Base-by-base conservation (phyloP, 2,329 filamentous ascomycete genomes). In the Coniochaeta ligniaria region DNA sequence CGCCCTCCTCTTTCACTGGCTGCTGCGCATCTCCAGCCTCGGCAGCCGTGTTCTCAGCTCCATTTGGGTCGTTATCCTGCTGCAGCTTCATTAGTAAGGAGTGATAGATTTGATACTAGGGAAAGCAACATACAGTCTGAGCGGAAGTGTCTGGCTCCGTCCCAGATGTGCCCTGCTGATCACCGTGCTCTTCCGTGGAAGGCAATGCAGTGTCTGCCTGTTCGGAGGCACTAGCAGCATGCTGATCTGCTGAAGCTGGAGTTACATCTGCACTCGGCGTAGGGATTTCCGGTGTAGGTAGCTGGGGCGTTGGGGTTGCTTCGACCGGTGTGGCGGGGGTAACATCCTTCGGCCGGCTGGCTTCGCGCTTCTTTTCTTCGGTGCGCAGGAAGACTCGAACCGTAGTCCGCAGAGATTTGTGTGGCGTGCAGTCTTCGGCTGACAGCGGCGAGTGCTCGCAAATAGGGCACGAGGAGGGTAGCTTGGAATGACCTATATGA, bases 371-470 rank as follows among this genome's bases (percentile, higher is more conserved):
- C 81, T 96, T 96, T 74, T 96, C 90, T 66, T 92, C 90, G 0
- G 89, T 96, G 69, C 93, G 90, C 57, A 99, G 76, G 70, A 96
- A 99, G 14, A 95, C 91, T 67, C 91, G 90, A 66, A 98, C 89
- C 1, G 95, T 99, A 28, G 91, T 95, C 66, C 95, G 88, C n/a
- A 98, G 80, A 31, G 89, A 87, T 72, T 96, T 97, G 74, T 96
- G 91, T 1, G 91, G 86, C 63, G 90, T 92, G 79, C 93, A 96
- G 66, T 95, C 89, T 62, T 91, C 90, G 55, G 89, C 84, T 31
- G 92, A 91, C 62, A 99, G 83, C 0, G 95, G 95, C 24, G 87
- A 89, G 72, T 99, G 95, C 65, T 93, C 90, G 83, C 95, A 99
- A 62, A 96, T 90, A 2, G 95, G 94, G 69, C 95, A 99, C 52